Base-by-base conservation (phyloP, 495 filamentous ascomycete genomes). In the Penicillium pulvis region DNA sequence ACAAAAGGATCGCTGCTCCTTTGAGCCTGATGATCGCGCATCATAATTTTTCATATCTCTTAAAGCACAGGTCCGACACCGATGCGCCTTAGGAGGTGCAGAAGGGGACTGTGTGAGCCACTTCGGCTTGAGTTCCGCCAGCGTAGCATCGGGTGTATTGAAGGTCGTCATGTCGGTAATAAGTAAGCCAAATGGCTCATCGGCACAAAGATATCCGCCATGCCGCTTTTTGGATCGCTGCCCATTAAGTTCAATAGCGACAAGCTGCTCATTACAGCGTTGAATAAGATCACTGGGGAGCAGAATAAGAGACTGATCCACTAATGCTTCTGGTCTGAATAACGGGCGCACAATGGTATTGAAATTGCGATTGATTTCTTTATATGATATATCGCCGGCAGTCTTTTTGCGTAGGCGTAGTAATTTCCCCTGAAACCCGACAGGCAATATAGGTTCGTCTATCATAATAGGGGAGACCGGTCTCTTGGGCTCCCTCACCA, bases 71-170 rank as follows among this genome's bases (percentile, higher is more conserved):
- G 90, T 96, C 6, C 94, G 87, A 71, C 94, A 98, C 24, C 92
- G 79, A 20, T 67, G 81, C 16, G 89, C 81, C 6, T 72, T 61
- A 0, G 62, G 6, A 1, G 92, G 92, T 0, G 93, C 93, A 24
- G 84, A 85, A 1, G 90, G 91, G 1, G 90, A 94, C 61, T 93
- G 93, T 6, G 80, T 68, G 2, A 97, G 83, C 94, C 94, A 98
- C 71, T 98, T 98, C 6, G 93, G 92, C 66, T 98, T 98, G 63
- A 98, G 85, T 70, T 98, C 90, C 23, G 92, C 73, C 1, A 86
- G 65, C 0, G 79, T 71, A 19, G 83, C 76, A 19, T 62, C 71
- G 8, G 74, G 65, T n/a, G 75, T 70, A 11, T 64, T 64, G 28
- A 59, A 65, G 6, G 80, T 71, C 0, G 83, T 85, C 93, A 98